These are phyloP conservation scores for Candida suzukii DNA, from an alignment of 805 yeast genomes.

Conservation along the genomic window DNA sequence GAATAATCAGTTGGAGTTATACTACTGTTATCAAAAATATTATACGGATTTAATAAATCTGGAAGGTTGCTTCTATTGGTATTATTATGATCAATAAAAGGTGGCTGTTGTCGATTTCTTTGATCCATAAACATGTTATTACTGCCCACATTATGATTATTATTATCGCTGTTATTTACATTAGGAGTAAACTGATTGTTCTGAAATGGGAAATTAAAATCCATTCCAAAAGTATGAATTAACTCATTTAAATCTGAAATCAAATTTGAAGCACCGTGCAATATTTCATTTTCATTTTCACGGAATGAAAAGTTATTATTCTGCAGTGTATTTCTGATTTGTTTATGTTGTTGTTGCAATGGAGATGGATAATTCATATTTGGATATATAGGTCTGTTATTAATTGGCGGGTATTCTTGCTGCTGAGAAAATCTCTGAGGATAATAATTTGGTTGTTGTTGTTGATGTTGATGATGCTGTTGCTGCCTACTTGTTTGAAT, in stretches of 20 bases:
- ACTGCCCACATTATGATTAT: no score
- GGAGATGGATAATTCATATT: not conserved
- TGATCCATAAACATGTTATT: not conserved
- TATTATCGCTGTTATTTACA: no score
- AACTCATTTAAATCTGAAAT: slow-evolving; percentile 29
- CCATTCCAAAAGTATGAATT: slow-evolving; percentile 21
- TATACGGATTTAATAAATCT: not conserved
- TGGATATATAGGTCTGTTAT: not conserved
- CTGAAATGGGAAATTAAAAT: slow-evolving; percentile 12
- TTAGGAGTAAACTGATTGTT: not conserved
- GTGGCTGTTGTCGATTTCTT: not conserved
- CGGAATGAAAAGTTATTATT: not conserved
- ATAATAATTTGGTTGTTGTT: not conserved
- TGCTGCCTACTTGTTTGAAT: not conserved
- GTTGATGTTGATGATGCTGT: not conserved
- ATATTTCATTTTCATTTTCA: slow-evolving; percentile 23
- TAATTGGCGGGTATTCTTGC: not conserved
- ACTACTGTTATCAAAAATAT: slow-evolving; percentile 7
- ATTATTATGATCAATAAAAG: not conserved
- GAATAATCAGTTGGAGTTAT: slow-evolving; percentile 19
- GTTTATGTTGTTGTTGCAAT: not conserved
- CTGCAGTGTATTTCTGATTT: not conserved
- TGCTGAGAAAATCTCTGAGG: not conserved
- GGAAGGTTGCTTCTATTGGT: not conserved
- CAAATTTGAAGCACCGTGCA: slow-evolving; percentile 27